Conservation (phyloP, 2,329 filamentous ascomycete genomes). For the Lojkania enalia region DNA sequence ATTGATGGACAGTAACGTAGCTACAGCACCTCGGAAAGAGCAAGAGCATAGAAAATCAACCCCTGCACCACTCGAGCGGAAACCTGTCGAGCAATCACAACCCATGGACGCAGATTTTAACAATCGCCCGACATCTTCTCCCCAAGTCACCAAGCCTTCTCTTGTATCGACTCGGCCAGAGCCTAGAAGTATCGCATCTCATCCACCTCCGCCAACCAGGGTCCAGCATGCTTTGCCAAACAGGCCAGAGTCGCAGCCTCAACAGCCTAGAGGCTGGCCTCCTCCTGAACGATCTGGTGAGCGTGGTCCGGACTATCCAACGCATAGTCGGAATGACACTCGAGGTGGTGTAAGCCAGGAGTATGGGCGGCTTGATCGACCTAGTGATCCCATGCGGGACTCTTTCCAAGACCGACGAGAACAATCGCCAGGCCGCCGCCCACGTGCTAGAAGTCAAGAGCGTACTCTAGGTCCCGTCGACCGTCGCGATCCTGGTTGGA, state of each 20-base stretch:
- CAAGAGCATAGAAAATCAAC: not conserved
- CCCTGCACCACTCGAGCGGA: not conserved
- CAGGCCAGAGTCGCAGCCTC: slow-evolving; percentile 62
- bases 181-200: slow-evolving; percentile 30
- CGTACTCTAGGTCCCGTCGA: slow-evolving; percentile 26
- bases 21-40: not conserved
- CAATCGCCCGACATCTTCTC: no score
- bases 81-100: not conserved
- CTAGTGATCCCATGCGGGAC: slow-evolving; percentile 41
- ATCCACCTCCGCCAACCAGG: slow-evolving; percentile 29
- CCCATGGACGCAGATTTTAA: no score
- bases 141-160: no score
- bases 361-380: slow-evolving; percentile 51
- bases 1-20: not conserved
- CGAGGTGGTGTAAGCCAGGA: slow-evolving; percentile 40
- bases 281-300: slow-evolving; percentile 38
- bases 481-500: slow-evolving; percentile 37
- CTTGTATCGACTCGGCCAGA: slow-evolving; percentile 33
- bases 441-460: slow-evolving; percentile 45
- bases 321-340: slow-evolving; percentile 37
- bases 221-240: slow-evolving; percentile 55
- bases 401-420: slow-evolving; percentile 39
- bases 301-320: slow-evolving; percentile 29
- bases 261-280: slow-evolving; percentile 52
- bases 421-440: slow-evolving; percentile 45